These are phyloP conservation scores for Rhizopus arrhizus DNA, from an alignment of 371 early-diverging fungal genomes.

Conservation along the genomic window DNA sequence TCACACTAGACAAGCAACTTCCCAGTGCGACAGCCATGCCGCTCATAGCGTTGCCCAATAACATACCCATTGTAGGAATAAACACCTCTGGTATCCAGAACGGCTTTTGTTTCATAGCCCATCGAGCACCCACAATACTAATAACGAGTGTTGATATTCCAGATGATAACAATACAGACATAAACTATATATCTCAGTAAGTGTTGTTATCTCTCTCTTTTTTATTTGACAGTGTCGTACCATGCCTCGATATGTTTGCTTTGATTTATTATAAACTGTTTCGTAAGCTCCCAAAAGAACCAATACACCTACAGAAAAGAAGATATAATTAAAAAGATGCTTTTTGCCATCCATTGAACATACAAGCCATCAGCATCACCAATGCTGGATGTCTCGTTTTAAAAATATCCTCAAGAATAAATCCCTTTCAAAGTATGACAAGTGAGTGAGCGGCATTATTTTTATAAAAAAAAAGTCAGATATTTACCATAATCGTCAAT, in stretches of 20 bases:
- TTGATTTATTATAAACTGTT: conserved; percentile 57
- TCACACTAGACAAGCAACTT: conserved; percentile 45
- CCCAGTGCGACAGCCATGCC: conserved; percentile 77
- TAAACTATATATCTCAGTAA: conserved; percentile 28
- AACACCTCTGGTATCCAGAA: conserved; percentile 75
- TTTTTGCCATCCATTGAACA: background rate
- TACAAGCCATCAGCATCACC: conserved; percentile 25
- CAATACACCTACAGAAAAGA: conserved; percentile 30
- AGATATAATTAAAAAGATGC: background rate
- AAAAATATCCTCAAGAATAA: conserved; percentile 4
- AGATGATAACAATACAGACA: conserved; percentile 49
- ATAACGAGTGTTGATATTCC: conserved; percentile 47
- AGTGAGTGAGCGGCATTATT: no score
- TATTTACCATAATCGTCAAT: conserved; percentile 60
- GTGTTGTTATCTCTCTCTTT: background rate
- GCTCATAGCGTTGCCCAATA: conserved; percentile 82
- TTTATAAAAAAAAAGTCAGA: no score
- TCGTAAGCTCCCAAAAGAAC: conserved; percentile 53
- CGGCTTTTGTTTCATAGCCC: conserved; percentile 71
- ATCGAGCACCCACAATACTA: conserved; percentile 63
- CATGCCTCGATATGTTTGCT: conserved; percentile 54
- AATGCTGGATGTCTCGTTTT: conserved; percentile 54
- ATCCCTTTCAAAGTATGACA: background rate
- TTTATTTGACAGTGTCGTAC: conserved; percentile 16
- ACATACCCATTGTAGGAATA: conserved; percentile 82